Percentiles rank a stretch among this genome's conserved stretches.
Evolutionary conservation across 768 basidiomycete species (phyloP).

Genomic region (Russula compacta): DNA sequence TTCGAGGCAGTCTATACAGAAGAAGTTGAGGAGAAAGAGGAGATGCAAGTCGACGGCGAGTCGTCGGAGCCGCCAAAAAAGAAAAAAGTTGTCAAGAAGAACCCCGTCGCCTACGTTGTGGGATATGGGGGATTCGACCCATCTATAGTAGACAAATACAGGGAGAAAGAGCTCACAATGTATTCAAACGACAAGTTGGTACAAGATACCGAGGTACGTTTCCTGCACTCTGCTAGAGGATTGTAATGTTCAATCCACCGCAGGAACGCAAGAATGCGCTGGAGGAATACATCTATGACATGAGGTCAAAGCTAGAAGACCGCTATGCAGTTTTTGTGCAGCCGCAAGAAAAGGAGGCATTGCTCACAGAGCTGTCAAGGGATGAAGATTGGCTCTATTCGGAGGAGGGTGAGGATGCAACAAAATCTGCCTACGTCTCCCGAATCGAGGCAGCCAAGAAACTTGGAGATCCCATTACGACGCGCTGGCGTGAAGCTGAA

Average conservation of each 20-base stretch:
- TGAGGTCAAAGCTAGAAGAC: constrained; percentile 83
- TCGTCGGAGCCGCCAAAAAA: constrained; percentile 56
- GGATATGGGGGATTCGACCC: constrained; percentile 58
- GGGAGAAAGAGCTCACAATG: constrained; percentile 85
- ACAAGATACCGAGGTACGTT: constrained; percentile 85
- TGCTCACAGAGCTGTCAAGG: constrained; percentile 59
- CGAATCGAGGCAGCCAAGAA: constrained; percentile 77
- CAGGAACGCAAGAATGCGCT: constrained; percentile 97
- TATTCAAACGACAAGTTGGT: constrained; percentile 90
- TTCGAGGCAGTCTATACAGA: constrained; percentile 85
- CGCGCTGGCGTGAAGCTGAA: constrained; percentile 77
- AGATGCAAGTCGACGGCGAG: constrained; percentile 51
- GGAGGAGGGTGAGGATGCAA: constrained; percentile 92
- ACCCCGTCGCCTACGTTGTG: constrained; percentile 65
- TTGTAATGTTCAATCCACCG: background rate
- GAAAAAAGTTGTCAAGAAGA: constrained; percentile 80
- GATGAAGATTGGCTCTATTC: constrained; percentile 97
- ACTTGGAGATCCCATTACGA: constrained; percentile 78
- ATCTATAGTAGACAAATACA: constrained; percentile 49
- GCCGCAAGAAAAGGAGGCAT: constrained; percentile 64
- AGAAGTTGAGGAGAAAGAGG: constrained; percentile 69
- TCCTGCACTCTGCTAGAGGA: background rate
- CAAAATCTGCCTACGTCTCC: constrained; percentile 87
- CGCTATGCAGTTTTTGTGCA: constrained; percentile 73
- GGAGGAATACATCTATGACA: constrained; percentile 98